These are phyloP conservation scores for Abrus pulchellus DNA, from an alignment of 306 rosid species.

Conservation along the genomic window DNA sequence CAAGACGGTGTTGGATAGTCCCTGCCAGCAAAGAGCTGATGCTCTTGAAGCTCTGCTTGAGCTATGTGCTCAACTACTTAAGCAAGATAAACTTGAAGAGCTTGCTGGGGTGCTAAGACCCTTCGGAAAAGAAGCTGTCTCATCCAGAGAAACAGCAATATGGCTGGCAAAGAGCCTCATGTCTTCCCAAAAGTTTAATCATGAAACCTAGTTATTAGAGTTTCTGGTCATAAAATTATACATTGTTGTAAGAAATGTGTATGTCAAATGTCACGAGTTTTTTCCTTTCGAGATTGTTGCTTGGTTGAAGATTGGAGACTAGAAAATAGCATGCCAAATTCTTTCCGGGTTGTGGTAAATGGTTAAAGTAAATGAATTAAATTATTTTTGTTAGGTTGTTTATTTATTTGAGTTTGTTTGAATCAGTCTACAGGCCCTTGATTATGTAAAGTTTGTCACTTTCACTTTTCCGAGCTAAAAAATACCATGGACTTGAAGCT, in stretches of 20 bases:
- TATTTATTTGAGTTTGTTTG: neutral
- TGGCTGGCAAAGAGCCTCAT: conserved; percentile 92
- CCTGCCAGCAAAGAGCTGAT: conserved; percentile 81
- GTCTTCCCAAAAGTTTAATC: conserved; percentile 72
- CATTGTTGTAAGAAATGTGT: conserved; percentile 47
- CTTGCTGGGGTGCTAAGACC: conserved; percentile 88
- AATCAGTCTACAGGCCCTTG: conserved; percentile 2
- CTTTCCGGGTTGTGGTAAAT: conserved; percentile 39
- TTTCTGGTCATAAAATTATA: conserved; percentile 49
- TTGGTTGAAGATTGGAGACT: conserved; percentile 56
- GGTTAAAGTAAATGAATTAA: conserved; percentile 47
- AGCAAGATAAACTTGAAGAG: conserved; percentile 91
- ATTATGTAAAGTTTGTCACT: conserved; percentile 1
- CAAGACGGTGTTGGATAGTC: conserved; percentile 55
- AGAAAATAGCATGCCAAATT: conserved; percentile 48
- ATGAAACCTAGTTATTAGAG: conserved; percentile 57
- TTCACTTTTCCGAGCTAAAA: neutral
- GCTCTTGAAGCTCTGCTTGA: conserved; percentile 91
- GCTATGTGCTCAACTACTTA: conserved; percentile 83
- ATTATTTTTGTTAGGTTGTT: conserved; percentile 24
- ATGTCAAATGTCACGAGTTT: conserved; percentile 50
- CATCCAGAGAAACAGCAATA: conserved; percentile 94
- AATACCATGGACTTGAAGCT: conserved; percentile 7
- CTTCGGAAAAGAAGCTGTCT: conserved; percentile 80
- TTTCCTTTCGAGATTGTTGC: conserved; percentile 52